Evolutionary conservation across 2,329 filamentous ascomycete species (phyloP).

Genomic region (Aspergillus thermomutatus): DNA sequence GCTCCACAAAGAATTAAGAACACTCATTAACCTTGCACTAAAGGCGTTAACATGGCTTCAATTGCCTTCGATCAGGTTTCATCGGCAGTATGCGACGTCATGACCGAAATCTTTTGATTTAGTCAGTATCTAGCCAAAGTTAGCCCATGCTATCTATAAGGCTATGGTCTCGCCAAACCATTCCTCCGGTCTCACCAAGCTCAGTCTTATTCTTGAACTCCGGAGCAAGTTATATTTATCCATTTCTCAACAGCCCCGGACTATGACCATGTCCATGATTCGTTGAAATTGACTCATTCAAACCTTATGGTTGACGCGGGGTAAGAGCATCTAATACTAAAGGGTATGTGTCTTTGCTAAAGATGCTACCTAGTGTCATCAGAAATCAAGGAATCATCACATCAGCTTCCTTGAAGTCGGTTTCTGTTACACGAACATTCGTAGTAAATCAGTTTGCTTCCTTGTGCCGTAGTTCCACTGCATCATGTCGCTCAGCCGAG

Average conservation of each 20-base stretch:
- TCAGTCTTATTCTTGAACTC: too few relatives aligned
- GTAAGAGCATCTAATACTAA: not conserved
- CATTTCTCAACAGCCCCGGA: not conserved
- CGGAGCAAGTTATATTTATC: too few relatives aligned
- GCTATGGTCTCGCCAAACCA: too few relatives aligned
- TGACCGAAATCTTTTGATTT: not conserved
- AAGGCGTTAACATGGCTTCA: too few relatives aligned
- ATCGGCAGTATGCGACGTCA: not conserved
- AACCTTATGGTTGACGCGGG: not conserved
- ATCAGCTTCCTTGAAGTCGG: not conserved
- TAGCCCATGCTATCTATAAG: too few relatives aligned
- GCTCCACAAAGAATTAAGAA: not conserved
- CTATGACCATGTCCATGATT: not conserved
- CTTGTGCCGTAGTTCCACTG: not conserved
- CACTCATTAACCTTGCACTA: too few relatives aligned
- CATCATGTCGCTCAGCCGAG: not conserved
- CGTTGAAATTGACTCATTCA: not conserved
- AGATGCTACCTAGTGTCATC: too few relatives aligned
- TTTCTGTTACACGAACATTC: not conserved
- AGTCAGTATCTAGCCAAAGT: not conserved
- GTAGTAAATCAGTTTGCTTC: not conserved
- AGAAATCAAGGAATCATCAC: not conserved
- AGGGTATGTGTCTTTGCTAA: not conserved
- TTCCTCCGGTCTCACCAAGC: not conserved
- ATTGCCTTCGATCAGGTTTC: not conserved